Conservation (phyloP, 768 basidiomycete genomes). For the Porphyrellus cyaneotinctus region DNA sequence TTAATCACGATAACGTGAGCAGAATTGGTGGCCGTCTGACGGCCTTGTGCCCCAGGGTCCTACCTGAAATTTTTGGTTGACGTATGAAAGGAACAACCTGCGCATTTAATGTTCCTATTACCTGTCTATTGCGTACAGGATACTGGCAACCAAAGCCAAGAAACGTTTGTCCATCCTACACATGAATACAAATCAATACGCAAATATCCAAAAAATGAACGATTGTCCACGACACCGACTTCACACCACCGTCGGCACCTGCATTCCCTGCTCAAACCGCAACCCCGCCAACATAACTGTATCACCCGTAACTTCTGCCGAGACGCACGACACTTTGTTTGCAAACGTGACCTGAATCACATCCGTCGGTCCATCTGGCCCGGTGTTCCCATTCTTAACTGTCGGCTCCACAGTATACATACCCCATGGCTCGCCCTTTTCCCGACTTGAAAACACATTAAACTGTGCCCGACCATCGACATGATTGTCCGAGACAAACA, state of each 20-base stretch:
- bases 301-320: slow-evolving; percentile 34
- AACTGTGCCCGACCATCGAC: slow-evolving; percentile 64
- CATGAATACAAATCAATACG: slow-evolving; percentile 17
- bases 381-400: slow-evolving; percentile 36
- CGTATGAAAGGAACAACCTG: too few species aligned
- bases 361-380: slow-evolving; percentile 48
- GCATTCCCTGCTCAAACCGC: slow-evolving; percentile 59
- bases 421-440: slow-evolving; percentile 65
- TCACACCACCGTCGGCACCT: slow-evolving; percentile 52
- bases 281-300: slow-evolving; percentile 61
- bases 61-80: too few species aligned
- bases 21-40: too few species aligned
- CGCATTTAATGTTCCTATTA: too few species aligned
- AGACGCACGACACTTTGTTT: slow-evolving; percentile 48
- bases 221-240: not conserved
- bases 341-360: slow-evolving; percentile 36
- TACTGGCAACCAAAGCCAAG: not conserved
- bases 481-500: slow-evolving; percentile 73
- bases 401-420: slow-evolving; percentile 59
- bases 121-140: too few species aligned
- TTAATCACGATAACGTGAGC: too few species aligned
- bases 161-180: not conserved
- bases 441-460: slow-evolving; percentile 55
- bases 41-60: too few species aligned
- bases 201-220: not conserved